These are phyloP conservation scores for Aegle marmelos DNA, from an alignment of 345 rosid genomes.

Conservation along the genomic window DNA sequence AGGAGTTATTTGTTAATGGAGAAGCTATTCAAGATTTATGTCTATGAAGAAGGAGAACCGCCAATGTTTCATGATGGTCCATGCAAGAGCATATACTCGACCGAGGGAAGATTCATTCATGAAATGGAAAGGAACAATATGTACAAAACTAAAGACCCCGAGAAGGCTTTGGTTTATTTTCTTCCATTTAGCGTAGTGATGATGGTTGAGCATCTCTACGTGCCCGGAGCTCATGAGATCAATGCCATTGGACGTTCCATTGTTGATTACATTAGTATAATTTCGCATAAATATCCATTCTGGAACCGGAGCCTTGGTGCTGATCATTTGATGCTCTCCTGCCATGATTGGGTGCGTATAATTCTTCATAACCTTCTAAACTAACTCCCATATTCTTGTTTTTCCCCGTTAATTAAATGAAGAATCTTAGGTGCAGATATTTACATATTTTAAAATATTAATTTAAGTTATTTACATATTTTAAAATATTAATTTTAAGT, in stretches of 20 bases:
- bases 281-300: conserved; percentile 50
- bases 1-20: conserved; percentile 49
- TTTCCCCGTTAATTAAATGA: too few species aligned
- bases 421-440: too few species aligned
- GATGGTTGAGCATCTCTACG: conserved; percentile 56
- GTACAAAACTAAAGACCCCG: conserved; percentile 43
- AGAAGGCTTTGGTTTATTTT: conserved; percentile 59
- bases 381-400: too few species aligned
- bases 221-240: conserved; percentile 32
- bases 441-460: too few species aligned
- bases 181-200: conserved; percentile 70
- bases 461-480: too few species aligned
- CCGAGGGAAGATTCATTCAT: conserved; percentile 36
- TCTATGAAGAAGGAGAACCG: conserved; percentile 39
- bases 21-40: conserved; percentile 32
- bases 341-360: conserved; percentile 72
- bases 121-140: conserved; percentile 31
- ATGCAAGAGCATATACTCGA: conserved; percentile 36
- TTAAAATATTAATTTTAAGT: too few species aligned
- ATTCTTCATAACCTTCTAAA: background rate
- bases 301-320: conserved; percentile 81
- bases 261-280: conserved; percentile 42
- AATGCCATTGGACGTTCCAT: conserved; percentile 43
- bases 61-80: conserved; percentile 38
- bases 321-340: conserved; percentile 82